Percentiles rank a stretch among this genome's conserved stretches.
Evolutionary conservation across 2,329 filamentous ascomycete species (phyloP).

Genomic region (Talaromyces sp.): DNA sequence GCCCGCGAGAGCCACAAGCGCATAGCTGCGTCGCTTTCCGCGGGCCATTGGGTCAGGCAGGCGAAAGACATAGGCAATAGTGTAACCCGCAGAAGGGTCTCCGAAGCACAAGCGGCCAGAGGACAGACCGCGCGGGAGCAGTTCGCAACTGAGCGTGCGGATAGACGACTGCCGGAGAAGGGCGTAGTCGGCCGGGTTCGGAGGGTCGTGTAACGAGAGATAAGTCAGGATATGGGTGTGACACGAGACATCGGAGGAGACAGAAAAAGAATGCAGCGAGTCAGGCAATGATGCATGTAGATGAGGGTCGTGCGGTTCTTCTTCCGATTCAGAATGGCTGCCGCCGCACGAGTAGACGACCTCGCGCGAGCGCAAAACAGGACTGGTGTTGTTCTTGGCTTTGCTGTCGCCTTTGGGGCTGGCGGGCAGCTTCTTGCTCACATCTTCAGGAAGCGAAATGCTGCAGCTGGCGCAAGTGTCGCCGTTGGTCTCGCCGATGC

Average conservation of each 20-base stretch:
- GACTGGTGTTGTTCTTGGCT: constrained; percentile 47
- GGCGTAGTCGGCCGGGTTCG: constrained; percentile 48
- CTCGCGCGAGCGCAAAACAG: constrained; percentile 50
- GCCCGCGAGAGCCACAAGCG: constrained; percentile 51
- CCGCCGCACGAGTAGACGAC: constrained; percentile 47
- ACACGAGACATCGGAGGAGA: constrained; percentile 40
- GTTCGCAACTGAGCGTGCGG: constrained; percentile 52
- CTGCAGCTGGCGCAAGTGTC: constrained; percentile 55
- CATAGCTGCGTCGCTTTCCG: constrained; percentile 52
- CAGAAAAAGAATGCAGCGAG: constrained; percentile 35
- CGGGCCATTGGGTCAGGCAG: constrained; percentile 53
- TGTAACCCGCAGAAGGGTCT: constrained; percentile 51
- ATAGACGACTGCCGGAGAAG: constrained; percentile 53
- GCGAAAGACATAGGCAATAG: constrained; percentile 55
- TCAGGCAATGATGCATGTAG: constrained; percentile 31
- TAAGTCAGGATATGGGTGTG: constrained; percentile 55
- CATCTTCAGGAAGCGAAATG: constrained; percentile 49
- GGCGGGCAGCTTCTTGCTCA: constrained; percentile 49
- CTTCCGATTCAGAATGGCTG: constrained; percentile 30
- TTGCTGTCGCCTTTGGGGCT: constrained; percentile 45
- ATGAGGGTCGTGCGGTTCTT: constrained; percentile 29
- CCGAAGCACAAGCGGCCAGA: constrained; percentile 56
- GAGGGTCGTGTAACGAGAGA: constrained; percentile 52
- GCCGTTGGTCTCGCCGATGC: constrained; percentile 38
- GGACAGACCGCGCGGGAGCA: constrained; percentile 49